Percentiles rank a stretch among this genome's conserved stretches.
These are phyloP conservation scores for Erodium moschatum DNA, from an alignment of 441 rosid species.

Conservation along the genomic window DNA sequence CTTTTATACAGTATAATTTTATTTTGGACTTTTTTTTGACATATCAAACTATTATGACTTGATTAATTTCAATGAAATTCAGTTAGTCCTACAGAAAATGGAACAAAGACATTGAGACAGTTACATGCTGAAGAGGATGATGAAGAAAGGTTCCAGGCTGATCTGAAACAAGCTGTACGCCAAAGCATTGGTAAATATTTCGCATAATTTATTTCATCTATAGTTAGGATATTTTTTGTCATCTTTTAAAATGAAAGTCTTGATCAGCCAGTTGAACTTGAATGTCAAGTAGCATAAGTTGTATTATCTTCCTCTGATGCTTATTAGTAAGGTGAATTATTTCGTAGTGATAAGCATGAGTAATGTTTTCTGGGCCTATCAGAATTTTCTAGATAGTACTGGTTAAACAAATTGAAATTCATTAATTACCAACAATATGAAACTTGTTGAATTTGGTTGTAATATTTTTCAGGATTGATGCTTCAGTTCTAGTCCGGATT, in stretches of 20 bases:
- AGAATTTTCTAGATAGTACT: background rate
- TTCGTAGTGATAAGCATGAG: too few relatives aligned
- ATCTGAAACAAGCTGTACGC: conserved; percentile 64
- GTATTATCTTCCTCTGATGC: background rate
- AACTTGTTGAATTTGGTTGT: background rate
- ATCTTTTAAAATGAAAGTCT: too few relatives aligned
- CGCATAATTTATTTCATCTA: background rate
- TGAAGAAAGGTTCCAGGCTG: conserved; percentile 94
- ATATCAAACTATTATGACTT: conserved; percentile 20
- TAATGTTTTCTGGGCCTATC: too few relatives aligned
- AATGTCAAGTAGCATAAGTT: background rate
- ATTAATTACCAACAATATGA: too few relatives aligned
- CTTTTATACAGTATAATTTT: background rate
- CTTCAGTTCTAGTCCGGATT: background rate
- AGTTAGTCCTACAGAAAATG: conserved; percentile 33
- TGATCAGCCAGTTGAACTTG: background rate
- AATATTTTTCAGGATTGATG: background rate
- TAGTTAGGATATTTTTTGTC: too few relatives aligned
- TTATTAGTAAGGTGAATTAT: background rate
- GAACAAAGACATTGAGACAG: conserved; percentile 61
- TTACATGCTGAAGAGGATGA: conserved; percentile 77
- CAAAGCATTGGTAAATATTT: conserved; percentile 77
- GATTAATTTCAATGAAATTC: conserved; percentile 18
- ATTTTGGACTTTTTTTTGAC: conserved; percentile 1
- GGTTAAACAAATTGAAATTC: background rate